Evolutionary conservation across 1,284 basidiomycete species (phyloP), one percentile per base, ranked within the genome.

Genomic region (Inonotus hispidus): DNA sequence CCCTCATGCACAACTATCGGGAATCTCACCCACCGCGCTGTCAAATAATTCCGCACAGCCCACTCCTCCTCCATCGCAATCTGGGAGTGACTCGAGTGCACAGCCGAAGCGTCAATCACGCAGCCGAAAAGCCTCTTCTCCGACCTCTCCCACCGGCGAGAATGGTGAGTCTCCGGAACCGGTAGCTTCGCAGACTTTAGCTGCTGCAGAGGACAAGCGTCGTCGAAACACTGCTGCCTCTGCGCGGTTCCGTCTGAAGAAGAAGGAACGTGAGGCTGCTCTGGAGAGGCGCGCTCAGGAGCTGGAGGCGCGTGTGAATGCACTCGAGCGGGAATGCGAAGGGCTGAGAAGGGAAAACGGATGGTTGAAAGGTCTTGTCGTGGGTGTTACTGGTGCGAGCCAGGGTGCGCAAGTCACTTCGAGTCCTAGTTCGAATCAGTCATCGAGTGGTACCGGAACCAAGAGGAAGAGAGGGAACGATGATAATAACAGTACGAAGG

Each of bases 231-330:
- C 96, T 0, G 94, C 94, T 19, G 96, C 96, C 0, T 94, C 91
- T 62, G 95, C 95, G n/a, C 90, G 96, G 14, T 99, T 99, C 83
- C 82, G 96, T 63, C 77, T 95, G 69, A 99, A 99, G 84, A 99
- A 99, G 83, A 99, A 99, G 82, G 94, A 98, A 75, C 82, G 97
- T 21, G 96, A 99, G 77, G 90, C 89, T 14, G 94, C 94, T 10
- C 78, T 99, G 16, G 96, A 99, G 75, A 82, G 81, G 55, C 88
- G 88, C 69, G 88, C 92, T 19, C 95, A 95, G 75, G 94, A 97
- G 70, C 81, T 98, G n/a, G 90, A 95, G 72, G 77, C 78, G 1
- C 85, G 90, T 60, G 90, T 98, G 8, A 79, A 79, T 50, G 88
- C 92, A 68, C 81, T 98, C 7, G 90, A 95, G 74, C 84, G 90